Evolutionary conservation across 208 protist genomes (phyloP), one percentile per base, ranked within the genome.

Genomic region (Phytomonas francai): DNA sequence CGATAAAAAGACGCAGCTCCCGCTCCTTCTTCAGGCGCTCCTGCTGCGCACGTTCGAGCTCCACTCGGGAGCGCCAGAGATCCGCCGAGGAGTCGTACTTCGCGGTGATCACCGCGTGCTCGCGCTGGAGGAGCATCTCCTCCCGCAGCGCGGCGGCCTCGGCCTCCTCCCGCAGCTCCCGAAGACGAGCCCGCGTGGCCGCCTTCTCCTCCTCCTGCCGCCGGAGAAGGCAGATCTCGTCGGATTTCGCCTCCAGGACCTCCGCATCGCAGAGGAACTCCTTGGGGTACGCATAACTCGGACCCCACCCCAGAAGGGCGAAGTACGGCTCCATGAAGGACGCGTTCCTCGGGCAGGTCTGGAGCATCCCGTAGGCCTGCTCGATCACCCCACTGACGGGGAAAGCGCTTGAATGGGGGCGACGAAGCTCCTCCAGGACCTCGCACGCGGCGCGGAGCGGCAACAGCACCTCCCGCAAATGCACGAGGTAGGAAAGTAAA

Each of bases 41-140:
- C 59, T 90, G 77, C 16, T 77, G 74, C n/a, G 63, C 45, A 51
- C 33, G 63, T 66, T 87, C 79, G n/a, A 83, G 28, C 32, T 65
- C 69, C 56, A 83, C 71, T 51, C 77, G 74, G 28, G 72, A 67
- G 67, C 77, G 66, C 79, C 85, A 84, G 22, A 79, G 31, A 7
- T 78, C 34, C 32, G 77, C 60, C 49, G 81, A 68, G 42, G 78
- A 71, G 67, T 84, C 80, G 81, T 80, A 85, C 76, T 88, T 92
- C 27, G 86, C 86, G 14, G 85, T 74, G 25, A 91, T 68, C n/a
- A 72, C 65, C 25, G 79, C 85, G 16, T 79, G 81, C 63, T 89
- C 78, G 72, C 84, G 74, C 71, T 87, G 77, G 22, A 93, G n/a
- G 22, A 77, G 70, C 3, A 79, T 71, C 31, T 87, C 78, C 45